Percentiles rank a stretch among this genome's conserved stretches.
Conservation (phyloP, 345 rosid species). For the Aquilaria malaccensis region DNA sequence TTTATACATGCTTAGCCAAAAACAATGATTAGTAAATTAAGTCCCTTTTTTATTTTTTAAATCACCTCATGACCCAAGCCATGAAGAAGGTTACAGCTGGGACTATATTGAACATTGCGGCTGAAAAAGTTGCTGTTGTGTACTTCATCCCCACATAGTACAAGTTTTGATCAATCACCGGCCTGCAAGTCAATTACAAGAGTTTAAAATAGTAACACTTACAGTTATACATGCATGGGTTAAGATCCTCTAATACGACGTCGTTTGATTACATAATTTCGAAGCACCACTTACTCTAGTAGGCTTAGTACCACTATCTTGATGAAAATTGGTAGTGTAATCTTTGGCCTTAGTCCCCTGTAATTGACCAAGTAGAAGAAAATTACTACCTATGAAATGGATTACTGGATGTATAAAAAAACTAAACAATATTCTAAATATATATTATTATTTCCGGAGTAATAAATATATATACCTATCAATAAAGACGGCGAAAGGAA, state of each 20-base stretch:
- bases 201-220: too few relatives aligned
- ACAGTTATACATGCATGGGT: too few relatives aligned
- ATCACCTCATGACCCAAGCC: conserved; percentile 58
- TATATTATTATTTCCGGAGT: not conserved
- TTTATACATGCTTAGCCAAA: too few relatives aligned
- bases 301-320: conserved; percentile 54
- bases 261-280: not conserved
- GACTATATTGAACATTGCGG: conserved; percentile 72
- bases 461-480: conserved; percentile 39
- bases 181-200: conserved; percentile 28
- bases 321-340: conserved; percentile 62
- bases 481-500: conserved; percentile 71
- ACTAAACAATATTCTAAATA: too few relatives aligned
- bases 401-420: too few relatives aligned
- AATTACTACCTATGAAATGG: not conserved
- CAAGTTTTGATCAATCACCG: conserved; percentile 80
- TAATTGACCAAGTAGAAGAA: not conserved
- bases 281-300: conserved; percentile 45
- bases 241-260: too few relatives aligned
- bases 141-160: conserved; percentile 73
- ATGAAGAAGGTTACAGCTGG: conserved; percentile 80
- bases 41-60: too few relatives aligned
- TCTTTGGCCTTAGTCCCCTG: conserved; percentile 72
- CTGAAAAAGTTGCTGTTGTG: conserved; percentile 81
- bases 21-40: too few relatives aligned